Evolutionary conservation across 345 rosid genomes (phyloP).

Genomic region (Eucalyptus shirleyi): DNA sequence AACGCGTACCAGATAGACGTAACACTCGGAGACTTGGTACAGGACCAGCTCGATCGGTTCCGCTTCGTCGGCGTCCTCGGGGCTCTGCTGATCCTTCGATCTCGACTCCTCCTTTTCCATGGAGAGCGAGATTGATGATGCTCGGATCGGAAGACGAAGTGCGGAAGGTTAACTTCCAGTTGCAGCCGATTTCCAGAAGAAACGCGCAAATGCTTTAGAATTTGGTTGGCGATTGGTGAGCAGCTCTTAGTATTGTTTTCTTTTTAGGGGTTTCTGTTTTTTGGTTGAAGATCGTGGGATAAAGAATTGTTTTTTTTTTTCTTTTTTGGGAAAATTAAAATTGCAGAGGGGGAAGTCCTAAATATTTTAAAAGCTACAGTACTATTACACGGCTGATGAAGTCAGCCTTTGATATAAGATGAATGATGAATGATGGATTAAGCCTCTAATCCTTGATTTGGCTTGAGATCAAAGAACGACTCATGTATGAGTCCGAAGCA

Average conservation of each 20-base stretch:
- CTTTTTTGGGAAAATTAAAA: background rate
- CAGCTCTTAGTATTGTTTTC: background rate
- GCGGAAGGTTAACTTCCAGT: background rate
- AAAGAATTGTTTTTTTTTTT: background rate
- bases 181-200: background rate
- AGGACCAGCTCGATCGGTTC: conserved; percentile 66
- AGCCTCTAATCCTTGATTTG: background rate
- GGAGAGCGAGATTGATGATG: background rate
- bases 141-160: background rate
- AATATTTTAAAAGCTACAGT: background rate
- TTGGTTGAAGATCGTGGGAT: background rate
- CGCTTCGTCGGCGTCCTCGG: conserved; percentile 33
- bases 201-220: background rate
- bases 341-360: background rate
- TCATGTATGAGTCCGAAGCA: background rate
- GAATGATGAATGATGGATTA: background rate
- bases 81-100: background rate
- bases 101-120: background rate
- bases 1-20: conserved; percentile 63
- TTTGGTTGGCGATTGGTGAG: background rate
- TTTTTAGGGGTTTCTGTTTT: background rate
- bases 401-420: background rate
- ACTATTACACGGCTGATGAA: background rate
- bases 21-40: conserved; percentile 88
- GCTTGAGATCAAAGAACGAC: background rate